These are phyloP conservation scores for Odontarrhena argentea DNA, from an alignment of 345 rosid genomes.

Conservation along the genomic window DNA sequence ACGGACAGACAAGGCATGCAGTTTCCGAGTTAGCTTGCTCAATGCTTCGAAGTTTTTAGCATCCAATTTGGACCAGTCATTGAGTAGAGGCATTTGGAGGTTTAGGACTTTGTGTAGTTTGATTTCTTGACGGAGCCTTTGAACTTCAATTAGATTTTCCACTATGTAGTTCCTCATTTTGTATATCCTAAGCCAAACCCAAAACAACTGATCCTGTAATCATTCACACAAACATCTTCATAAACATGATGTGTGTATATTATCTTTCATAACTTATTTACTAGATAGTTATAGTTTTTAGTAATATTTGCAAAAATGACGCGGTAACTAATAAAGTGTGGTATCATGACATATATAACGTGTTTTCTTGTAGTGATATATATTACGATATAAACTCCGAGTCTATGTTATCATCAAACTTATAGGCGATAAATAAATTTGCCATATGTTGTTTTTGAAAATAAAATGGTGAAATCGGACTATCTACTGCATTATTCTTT, in stretches of 20 bases:
- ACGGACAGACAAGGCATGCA: slow-evolving; percentile 52
- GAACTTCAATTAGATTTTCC: slow-evolving; percentile 49
- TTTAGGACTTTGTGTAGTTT: slow-evolving; percentile 48
- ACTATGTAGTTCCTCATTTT: slow-evolving; percentile 45
- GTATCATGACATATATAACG: no score
- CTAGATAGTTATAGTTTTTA: neutral
- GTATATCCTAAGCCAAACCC: slow-evolving; percentile 55
- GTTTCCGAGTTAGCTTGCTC: slow-evolving; percentile 60
- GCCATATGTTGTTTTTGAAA: no score
- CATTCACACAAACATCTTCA: neutral
- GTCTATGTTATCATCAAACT: no score
- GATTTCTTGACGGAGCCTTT: slow-evolving; percentile 46
- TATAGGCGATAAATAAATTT: no score
- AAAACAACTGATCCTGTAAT: slow-evolving; percentile 55
- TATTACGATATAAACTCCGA: no score
- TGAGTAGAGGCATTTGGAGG: slow-evolving; percentile 54
- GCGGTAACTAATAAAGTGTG: no score
- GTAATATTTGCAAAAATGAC: no score
- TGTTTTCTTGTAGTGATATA: no score
- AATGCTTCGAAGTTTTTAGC: slow-evolving; percentile 58
- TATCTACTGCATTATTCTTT: no score
- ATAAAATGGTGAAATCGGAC: no score
- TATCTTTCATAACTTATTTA: neutral
- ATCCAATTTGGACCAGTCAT: slow-evolving; percentile 57
- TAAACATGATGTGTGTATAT: neutral